Conservation (phyloP, 2,329 filamentous ascomycete species). For the Thielaviopsis ethacetica region DNA sequence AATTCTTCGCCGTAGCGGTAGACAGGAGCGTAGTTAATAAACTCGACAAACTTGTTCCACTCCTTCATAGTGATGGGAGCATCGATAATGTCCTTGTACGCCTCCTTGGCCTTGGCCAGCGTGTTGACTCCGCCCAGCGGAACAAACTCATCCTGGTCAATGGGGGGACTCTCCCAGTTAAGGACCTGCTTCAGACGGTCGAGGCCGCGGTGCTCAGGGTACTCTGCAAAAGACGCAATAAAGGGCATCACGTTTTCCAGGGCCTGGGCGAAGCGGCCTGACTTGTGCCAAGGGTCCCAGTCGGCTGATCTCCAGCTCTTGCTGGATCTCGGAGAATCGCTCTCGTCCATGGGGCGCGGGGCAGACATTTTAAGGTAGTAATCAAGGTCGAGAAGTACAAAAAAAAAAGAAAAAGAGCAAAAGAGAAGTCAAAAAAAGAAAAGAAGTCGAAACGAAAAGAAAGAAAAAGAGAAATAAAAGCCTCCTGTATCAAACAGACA, state of each 20-base stretch:
- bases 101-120: not conserved
- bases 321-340: not conserved
- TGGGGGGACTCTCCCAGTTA: not conserved
- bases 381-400: not conserved
- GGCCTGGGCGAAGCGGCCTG: not conserved
- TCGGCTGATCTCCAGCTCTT: not conserved
- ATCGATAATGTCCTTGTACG: slow-evolving; percentile 2
- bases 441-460: no score
- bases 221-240: not conserved
- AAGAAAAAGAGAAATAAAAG: not conserved
- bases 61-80: not conserved
- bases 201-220: not conserved
- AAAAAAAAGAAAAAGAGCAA: not conserved
- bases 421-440: not conserved
- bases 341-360: not conserved
- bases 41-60: not conserved
- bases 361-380: not conserved
- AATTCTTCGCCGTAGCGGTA: slow-evolving; percentile 3
- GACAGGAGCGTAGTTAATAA: slow-evolving; percentile 3
- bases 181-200: not conserved
- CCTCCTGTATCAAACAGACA: slow-evolving; percentile 1
- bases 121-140: not conserved
- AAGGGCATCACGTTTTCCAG: not conserved
- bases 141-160: not conserved
- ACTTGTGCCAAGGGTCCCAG: not conserved